A percentile compares a stretch with the other conserved stretches of the same genome.
Conservation (phyloP, 306 rosid species). For the Inga laurina region DNA sequence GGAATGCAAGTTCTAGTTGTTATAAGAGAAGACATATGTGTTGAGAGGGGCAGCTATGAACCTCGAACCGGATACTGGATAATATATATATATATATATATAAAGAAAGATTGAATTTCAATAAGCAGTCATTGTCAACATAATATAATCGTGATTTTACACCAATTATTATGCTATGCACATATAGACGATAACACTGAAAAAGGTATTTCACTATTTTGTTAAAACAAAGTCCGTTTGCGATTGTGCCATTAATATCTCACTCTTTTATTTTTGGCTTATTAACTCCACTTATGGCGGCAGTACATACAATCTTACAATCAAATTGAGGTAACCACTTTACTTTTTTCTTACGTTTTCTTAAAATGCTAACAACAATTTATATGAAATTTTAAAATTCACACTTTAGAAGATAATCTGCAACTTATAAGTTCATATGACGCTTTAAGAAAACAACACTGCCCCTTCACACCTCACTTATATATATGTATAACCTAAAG, state of each 20-base stretch:
- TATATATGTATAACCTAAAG: neutral
- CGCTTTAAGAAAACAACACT: neutral
- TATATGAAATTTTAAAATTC: neutral
- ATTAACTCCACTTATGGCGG: neutral
- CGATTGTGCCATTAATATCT: neutral
- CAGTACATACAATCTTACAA: neutral
- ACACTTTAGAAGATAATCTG: neutral
- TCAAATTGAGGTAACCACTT: neutral
- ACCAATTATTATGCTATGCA: neutral
- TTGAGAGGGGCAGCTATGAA: fast-evolving
- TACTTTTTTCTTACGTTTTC: too few relatives aligned
- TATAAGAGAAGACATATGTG: too few relatives aligned
- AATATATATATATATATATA: too few relatives aligned
- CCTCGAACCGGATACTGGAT: too few relatives aligned
- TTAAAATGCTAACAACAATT: neutral
- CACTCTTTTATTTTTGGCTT: too few relatives aligned
- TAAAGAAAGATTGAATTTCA: neutral
- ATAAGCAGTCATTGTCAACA: neutral
- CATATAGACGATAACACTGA: neutral
- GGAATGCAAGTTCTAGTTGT: too few relatives aligned
- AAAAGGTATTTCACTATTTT: too few relatives aligned
- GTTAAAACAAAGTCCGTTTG: too few relatives aligned
- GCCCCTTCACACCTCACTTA: neutral
- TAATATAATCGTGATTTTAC: neutral
- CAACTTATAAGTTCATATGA: neutral